Base-by-base conservation (phyloP, 805 yeast species). In the Barnettozyma vustinii region DNA sequence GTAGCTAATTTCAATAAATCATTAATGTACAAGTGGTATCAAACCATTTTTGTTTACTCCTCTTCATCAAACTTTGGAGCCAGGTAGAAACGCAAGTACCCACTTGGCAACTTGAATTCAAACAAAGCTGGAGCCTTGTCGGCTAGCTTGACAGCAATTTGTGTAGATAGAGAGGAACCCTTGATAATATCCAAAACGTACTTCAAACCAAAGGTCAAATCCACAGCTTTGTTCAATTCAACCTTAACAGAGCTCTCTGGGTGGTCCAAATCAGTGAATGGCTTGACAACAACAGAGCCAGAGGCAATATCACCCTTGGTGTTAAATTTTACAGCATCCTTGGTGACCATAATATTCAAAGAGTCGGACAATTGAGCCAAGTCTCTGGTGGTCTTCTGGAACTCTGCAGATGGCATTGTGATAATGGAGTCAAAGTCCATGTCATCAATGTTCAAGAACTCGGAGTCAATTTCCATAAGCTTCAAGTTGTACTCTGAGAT, bases 21-120 rank as follows among this genome's bases (percentile, higher is more conserved):
- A 25, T 23, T 18, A 20, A 40, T 27, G 27, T 27, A 18, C 19
- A n/a, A 19, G 5, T 21, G 42, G 40, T 42, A 42, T 40, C 47
- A 44, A 45, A 27, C 46, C 40, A 15, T 5, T 36, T 36, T 36
- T 9, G 32, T 18, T 63, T 72, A 80, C 56, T 87, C 94, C 55
- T 87, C 96, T 55, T 91, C 98, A 56, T 87, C 96, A 66, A 94
- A 89, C 77, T 94, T 92, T 52, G 99, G 99, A 59, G 99, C 99
- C 68, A 94, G 79, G 79, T 87, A 94, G 80, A 87, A 94, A 67
- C 96, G 84, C 67, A 94, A 75, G 70, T 88, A 87, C 47, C 99
- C 99, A 68, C 92, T 86, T 54, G 89, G 83, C 64, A 94, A 75
- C 69, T 84, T 85, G 73, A 84, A 94, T 72, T 92, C 97, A 64